Conservation (phyloP, 1,139 yeast genomes). For the Zygosaccharomyces sapae region DNA sequence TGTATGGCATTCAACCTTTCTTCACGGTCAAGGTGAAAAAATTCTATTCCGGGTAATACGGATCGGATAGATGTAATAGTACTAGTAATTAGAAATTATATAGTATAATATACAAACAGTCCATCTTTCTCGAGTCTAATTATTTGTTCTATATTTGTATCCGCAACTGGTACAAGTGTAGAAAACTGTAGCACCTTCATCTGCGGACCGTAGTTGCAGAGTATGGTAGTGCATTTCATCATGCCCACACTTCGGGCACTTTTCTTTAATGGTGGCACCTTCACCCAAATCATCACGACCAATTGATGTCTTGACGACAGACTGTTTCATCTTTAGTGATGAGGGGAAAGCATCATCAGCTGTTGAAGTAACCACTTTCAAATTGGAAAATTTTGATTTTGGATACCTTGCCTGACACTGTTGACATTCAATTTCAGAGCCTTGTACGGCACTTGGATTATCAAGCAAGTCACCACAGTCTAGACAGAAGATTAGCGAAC, state of each 20-base stretch:
- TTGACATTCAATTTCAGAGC: conserved; percentile 53
- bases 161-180: conserved; percentile 94
- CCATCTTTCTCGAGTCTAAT: conserved; percentile 37
- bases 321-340: conserved; percentile 67
- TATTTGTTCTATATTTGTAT: conserved; percentile 89
- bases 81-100: not conserved
- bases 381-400: conserved; percentile 57
- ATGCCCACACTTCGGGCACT: conserved; percentile 95
- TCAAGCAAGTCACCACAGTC: conserved; percentile 90
- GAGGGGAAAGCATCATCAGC: conserved; percentile 91
- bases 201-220: conserved; percentile 92
- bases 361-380: conserved; percentile 82
- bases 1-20: not conserved
- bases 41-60: not conserved
- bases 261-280: conserved; percentile 94
- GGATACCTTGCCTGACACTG: conserved; percentile 64
- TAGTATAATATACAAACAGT: not conserved
- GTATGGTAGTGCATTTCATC: conserved; percentile 99
- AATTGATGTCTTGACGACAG: conserved; percentile 83
- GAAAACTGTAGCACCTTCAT: conserved; percentile 96
- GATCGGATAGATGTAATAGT: not conserved
- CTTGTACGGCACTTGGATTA: conserved; percentile 46
- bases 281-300: conserved; percentile 78
- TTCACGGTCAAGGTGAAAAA: not conserved
- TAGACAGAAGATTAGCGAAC: conserved; percentile 89